These are phyloP conservation scores for Fragilaria crotonensis DNA, from an alignment of 108 stramenopile genomes.

Conservation along the genomic window DNA sequence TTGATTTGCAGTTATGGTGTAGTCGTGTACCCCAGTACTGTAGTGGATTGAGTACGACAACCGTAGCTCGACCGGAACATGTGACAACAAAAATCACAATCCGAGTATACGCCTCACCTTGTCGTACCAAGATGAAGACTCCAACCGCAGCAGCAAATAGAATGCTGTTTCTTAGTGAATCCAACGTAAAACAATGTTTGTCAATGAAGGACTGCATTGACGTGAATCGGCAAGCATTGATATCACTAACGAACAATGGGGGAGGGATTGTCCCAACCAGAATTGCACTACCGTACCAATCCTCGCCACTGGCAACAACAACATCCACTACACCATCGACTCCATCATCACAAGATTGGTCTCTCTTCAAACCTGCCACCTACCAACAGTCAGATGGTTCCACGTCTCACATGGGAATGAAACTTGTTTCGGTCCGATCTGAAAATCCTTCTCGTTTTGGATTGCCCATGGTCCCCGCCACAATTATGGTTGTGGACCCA, in stretches of 20 bases:
- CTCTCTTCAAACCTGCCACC: constrained; percentile 78
- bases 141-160: too few species aligned
- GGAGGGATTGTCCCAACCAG: constrained; percentile 51
- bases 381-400: constrained; percentile 22
- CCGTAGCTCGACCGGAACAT: too few species aligned
- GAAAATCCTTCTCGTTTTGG: constrained; percentile 47
- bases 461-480: constrained; percentile 62
- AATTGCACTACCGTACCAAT: constrained; percentile 41
- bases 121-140: too few species aligned
- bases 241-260: constrained; percentile 27
- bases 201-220: constrained; percentile 42
- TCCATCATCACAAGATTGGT: constrained; percentile 40
- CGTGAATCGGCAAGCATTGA: constrained; percentile 45
- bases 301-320: neutral
- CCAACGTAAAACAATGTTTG: constrained; percentile 46
- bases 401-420: constrained; percentile 54
- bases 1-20: too few species aligned
- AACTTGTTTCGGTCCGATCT: constrained; percentile 52
- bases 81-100: too few species aligned
- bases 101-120: too few species aligned
- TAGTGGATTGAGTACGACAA: too few species aligned
- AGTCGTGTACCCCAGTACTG: too few species aligned
- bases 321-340: neutral
- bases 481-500: constrained; percentile 56
- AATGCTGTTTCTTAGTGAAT: constrained; percentile 64